Base-by-base conservation (phyloP, 805 yeast species). In the Lachancea kluyveri region DNA sequence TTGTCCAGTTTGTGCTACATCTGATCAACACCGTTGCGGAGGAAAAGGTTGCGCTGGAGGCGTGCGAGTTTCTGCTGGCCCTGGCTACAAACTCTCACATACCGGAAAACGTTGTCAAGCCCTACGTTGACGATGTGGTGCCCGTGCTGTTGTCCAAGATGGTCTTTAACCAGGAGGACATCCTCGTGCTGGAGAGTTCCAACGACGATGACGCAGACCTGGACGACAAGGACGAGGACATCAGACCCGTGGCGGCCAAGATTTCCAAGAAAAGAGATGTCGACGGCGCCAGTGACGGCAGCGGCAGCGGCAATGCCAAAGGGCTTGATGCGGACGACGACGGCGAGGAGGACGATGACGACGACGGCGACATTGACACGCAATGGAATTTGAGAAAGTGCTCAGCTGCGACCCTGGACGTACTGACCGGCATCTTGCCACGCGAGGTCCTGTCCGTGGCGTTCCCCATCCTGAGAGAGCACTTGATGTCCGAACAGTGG, bases 371-470 rank as follows among this genome's bases (percentile, higher is more conserved):
- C 34, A 77, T 72, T 21, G 68, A 77, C 27, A 74, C 78, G 21
- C 85, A 77, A 46, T 92, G 98, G 98, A 86, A 79, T 48, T 60
- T 92, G 37, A 71, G 98, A 50, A 90, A 90, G 59, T 90, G 97
- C 57, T 70, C 95, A 4, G 97, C 97, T 3, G 92, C 96, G 4
- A 81, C 96, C 0, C 65, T 92, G 25, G 98, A 92, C 53, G 71
- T 79, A 1, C 60, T 92, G 35, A 81, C 96, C 1, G 65, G 77
- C 16, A 67, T 68, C 24, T 68, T 71, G 35, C 88, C 96, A 0
- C 68, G 66, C 8, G 75, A 73, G 36, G 88, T 85, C 3, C 63
- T 90, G 27, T 64, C 67, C 15, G 64, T 73, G 8, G 69, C 84
- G 1, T 68, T 90, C 41, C 96, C 98, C 3, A 62, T 78, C 9